Evolutionary conservation across 768 basidiomycete species (phyloP).

Genomic region (Harrya chromipes): DNA sequence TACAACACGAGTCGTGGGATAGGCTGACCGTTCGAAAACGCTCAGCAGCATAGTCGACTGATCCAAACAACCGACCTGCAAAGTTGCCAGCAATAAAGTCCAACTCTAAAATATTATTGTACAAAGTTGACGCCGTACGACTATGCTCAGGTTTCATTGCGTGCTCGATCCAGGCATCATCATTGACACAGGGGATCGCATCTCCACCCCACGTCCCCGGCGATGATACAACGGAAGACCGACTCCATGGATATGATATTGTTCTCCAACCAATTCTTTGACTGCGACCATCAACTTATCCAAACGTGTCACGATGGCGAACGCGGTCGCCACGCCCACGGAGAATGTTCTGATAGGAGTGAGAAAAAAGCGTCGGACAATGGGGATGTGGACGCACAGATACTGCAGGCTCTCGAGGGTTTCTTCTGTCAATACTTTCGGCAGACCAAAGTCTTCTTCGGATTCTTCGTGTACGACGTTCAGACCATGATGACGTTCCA

Average conservation of each 20-base stretch:
- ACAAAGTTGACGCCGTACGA: neutral
- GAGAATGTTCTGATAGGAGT: conserved; percentile 52
- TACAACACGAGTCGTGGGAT: no score
- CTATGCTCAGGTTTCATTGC: neutral
- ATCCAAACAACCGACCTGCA: no score
- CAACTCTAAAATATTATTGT: no score
- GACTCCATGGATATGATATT: conserved; percentile 78
- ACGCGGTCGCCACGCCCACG: conserved; percentile 70
- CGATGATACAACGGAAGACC: conserved; percentile 32
- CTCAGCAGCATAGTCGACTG: no score
- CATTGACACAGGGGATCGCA: conserved; percentile 24
- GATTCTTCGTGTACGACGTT: conserved; percentile 67
- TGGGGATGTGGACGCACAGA: conserved; percentile 46
- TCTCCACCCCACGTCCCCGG: conserved; percentile 26
- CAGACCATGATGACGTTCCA: conserved; percentile 51
- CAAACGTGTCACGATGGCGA: conserved; percentile 64
- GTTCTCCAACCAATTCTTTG: conserved; percentile 85
- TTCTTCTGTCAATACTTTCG: conserved; percentile 64
- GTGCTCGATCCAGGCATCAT: neutral
- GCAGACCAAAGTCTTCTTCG: conserved; percentile 74
- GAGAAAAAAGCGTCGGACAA: conserved; percentile 5
- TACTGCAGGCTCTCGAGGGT: conserved; percentile 79
- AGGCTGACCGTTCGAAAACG: no score
- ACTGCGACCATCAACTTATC: conserved; percentile 78
- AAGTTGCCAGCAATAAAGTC: no score